Percentiles rank a stretch among this genome's conserved stretches.
These are phyloP conservation scores for Penicillium sclerotiorum DNA, from an alignment of 2,329 filamentous ascomycete species.

Conservation along the genomic window DNA sequence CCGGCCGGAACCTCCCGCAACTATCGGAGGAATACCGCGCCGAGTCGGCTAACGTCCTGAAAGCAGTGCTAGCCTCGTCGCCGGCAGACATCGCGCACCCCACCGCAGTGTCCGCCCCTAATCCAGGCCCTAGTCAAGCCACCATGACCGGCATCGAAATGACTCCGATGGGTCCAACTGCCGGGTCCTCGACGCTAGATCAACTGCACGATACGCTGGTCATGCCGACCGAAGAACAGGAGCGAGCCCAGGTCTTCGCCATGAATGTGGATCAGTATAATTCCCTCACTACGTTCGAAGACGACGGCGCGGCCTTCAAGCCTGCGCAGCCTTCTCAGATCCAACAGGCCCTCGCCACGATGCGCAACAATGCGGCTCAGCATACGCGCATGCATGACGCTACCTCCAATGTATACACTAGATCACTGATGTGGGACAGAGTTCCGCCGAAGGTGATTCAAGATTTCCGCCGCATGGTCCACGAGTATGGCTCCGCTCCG, in stretches of 20 bases:
- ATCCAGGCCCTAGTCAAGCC: conserved; percentile 30
- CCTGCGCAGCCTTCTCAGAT: conserved; percentile 45
- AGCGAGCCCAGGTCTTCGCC: conserved; percentile 84
- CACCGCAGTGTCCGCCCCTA: conserved; percentile 27
- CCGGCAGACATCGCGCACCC: conserved; percentile 56
- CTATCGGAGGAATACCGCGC: conserved; percentile 51
- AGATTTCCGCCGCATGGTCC: conserved; percentile 89
- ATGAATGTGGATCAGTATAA: conserved; percentile 88
- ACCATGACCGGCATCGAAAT: conserved; percentile 44
- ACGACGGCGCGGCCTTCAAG: conserved; percentile 43
- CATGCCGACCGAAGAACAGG: conserved; percentile 78
- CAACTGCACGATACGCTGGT: conserved; percentile 70
- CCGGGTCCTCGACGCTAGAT: conserved; percentile 53
- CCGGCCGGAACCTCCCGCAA: conserved; percentile 57
- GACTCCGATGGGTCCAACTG: conserved; percentile 38
- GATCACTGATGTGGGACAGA: conserved; percentile 90
- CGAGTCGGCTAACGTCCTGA: conserved; percentile 51
- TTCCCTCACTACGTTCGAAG: conserved; percentile 72
- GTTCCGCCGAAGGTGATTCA: conserved; percentile 89
- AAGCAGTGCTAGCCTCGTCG: conserved; percentile 48
- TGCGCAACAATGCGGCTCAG: conserved; percentile 71
- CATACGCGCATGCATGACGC: conserved; percentile 51
- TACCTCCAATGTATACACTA: conserved; percentile 86
- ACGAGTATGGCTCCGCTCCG: conserved; percentile 61
- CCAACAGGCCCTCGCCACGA: conserved; percentile 71